Percentiles rank a stretch among this genome's conserved stretches.
These are phyloP conservation scores for Leccinum longicurvipes DNA, from an alignment of 768 basidiomycete genomes.

Conservation along the genomic window DNA sequence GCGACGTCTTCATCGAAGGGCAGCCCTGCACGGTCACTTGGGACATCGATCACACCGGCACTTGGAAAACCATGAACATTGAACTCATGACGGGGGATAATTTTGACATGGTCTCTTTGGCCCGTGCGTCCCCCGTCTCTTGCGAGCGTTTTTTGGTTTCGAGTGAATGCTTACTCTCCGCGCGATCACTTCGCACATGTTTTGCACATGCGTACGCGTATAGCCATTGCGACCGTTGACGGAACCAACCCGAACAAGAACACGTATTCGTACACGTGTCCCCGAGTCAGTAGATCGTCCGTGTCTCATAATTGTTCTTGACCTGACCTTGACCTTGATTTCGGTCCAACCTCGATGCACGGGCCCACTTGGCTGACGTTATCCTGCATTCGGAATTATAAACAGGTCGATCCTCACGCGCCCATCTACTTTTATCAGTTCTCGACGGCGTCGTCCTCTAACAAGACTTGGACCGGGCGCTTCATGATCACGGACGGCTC, in stretches of 20 bases:
- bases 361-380: background rate
- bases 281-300: slow-evolving; percentile 42
- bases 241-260: slow-evolving; percentile 50
- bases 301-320: background rate
- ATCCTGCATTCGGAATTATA: background rate
- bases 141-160: background rate
- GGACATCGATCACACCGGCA: slow-evolving; percentile 53
- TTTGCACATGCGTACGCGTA: background rate
- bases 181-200: background rate
- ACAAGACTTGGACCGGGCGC: slow-evolving; percentile 65
- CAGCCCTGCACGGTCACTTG: slow-evolving; percentile 54
- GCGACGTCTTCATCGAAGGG: slow-evolving; percentile 56
- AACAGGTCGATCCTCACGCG: slow-evolving; percentile 59
- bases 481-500: slow-evolving; percentile 63
- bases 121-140: slow-evolving; percentile 44
- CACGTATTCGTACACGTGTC: slow-evolving; percentile 60
- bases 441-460: slow-evolving; percentile 39
- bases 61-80: slow-evolving; percentile 71
- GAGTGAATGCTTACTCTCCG: background rate
- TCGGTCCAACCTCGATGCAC: background rate
- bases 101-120: slow-evolving; percentile 60
- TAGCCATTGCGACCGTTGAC: slow-evolving; percentile 66
- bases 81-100: slow-evolving; percentile 82
- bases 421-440: slow-evolving; percentile 84
- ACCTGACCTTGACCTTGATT: background rate